These are phyloP conservation scores for Trypanosoma brucei DNA, from an alignment of 208 protist genomes.

Conservation along the genomic window DNA sequence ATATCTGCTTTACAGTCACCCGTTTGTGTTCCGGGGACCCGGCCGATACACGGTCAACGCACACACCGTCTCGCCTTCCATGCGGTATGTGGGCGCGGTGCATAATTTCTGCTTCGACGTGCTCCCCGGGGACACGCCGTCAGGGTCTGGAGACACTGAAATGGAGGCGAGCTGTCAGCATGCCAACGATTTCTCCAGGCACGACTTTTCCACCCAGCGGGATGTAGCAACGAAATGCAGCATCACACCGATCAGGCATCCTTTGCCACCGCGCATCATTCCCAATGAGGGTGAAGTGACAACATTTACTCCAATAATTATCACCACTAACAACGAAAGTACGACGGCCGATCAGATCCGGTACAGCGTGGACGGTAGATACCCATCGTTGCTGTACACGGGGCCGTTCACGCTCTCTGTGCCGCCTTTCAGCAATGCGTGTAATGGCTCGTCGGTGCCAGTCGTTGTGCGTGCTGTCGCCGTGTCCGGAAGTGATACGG, in stretches of 20 bases:
- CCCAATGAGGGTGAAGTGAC: conserved; percentile 62
- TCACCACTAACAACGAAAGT: conserved; percentile 46
- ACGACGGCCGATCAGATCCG: conserved; percentile 54
- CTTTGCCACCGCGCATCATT: conserved; percentile 43
- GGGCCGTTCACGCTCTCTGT: conserved; percentile 69
- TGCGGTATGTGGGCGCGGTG: conserved; percentile 46
- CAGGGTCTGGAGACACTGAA: not conserved
- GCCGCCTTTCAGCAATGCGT: conserved; percentile 26
- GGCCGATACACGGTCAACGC: conserved; percentile 62
- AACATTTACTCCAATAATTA: conserved; percentile 59
- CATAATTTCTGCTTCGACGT: conserved; percentile 66
- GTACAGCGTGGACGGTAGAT: conserved; percentile 78
- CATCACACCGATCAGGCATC: not conserved
- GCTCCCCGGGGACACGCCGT: not conserved
- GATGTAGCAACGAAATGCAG: not conserved
- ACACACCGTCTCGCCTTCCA: conserved; percentile 50
- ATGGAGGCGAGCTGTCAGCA: not conserved
- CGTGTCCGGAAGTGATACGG: conserved; percentile 17
- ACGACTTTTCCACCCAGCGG: not conserved
- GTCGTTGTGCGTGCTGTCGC: conserved; percentile 52
- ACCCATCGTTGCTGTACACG: conserved; percentile 67
- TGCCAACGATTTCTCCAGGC: too few relatives aligned
- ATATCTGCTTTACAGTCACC: conserved; percentile 53
- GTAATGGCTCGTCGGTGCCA: conserved; percentile 16
- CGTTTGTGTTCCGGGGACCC: conserved; percentile 49